These are phyloP conservation scores for Phallus indusiatus DNA, from an alignment of 768 basidiomycete genomes.

Conservation along the genomic window DNA sequence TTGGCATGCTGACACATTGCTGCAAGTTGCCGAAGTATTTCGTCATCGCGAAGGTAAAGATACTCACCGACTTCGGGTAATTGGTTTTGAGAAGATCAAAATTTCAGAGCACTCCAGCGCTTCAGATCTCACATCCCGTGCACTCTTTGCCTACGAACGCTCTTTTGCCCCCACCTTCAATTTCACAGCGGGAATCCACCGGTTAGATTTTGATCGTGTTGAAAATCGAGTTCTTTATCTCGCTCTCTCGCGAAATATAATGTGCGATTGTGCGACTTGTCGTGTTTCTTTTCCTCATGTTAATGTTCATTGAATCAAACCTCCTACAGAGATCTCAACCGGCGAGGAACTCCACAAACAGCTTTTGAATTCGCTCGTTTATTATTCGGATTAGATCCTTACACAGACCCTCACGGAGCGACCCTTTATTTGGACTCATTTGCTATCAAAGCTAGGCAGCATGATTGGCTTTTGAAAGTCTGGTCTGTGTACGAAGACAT, in stretches of 20 bases:
- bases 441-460: constrained; percentile 71
- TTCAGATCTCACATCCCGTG: constrained; percentile 84
- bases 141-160: constrained; percentile 88
- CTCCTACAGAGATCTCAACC: constrained; percentile 58
- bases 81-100: not conserved
- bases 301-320: not conserved
- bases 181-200: constrained; percentile 68
- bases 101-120: constrained; percentile 68
- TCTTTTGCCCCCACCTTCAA: constrained; percentile 82
- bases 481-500: constrained; percentile 38
- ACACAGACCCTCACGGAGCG: constrained; percentile 82
- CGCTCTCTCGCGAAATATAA: constrained; percentile 73
- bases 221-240: constrained; percentile 93
- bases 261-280: constrained; percentile 50
- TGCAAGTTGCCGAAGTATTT: constrained; percentile 79
- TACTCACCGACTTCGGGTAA: not conserved
- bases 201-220: constrained; percentile 82
- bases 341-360: constrained; percentile 83
- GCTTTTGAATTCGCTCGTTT: constrained; percentile 89
- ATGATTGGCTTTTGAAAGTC: constrained; percentile 70
- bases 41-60: constrained; percentile 75
- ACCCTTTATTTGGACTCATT: constrained; percentile 79
- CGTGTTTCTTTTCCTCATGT: not conserved
- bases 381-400: constrained; percentile 75
- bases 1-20: constrained; percentile 88